phyloP scores from a whole-genome alignment of 345 rosid genomes.

The Aquilaria yunnanensis region DNA sequence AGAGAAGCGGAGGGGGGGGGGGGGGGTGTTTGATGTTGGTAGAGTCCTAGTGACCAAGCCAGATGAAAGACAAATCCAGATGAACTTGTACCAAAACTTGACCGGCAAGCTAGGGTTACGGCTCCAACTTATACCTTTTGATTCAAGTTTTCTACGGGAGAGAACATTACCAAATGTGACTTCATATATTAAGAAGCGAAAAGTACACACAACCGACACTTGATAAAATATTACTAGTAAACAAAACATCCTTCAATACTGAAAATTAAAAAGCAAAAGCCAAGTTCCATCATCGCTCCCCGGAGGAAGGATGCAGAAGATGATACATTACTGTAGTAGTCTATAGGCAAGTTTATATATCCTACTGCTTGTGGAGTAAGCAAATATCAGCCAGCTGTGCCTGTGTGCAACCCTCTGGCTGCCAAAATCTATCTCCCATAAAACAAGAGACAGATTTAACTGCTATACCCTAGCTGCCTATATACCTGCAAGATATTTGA shows the following conservation, averaged over 20 bases:
- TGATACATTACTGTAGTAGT: neutral
- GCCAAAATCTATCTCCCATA: constrained; percentile 12
- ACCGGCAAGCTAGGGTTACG: neutral
- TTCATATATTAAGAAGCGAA: neutral
- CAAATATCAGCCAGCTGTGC: constrained; percentile 14
- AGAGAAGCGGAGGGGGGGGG: no score
- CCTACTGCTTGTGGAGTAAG: constrained; percentile 14
- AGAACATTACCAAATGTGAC: neutral
- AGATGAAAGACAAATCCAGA: neutral
- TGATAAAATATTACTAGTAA: neutral
- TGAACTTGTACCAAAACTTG: neutral
- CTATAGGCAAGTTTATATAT: neutral
- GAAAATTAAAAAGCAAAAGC: constrained; percentile 5
- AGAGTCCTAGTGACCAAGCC: neutral
- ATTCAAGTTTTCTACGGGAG: neutral
- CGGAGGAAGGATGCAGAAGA: constrained; percentile 2
- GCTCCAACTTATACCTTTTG: neutral
- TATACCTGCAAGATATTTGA: constrained; percentile 24
- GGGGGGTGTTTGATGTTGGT: neutral
- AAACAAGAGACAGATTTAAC: constrained; percentile 17
- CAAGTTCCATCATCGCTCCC: constrained; percentile 9
- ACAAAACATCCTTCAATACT: constrained; percentile 3
- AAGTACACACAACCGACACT: neutral
- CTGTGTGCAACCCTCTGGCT: constrained; percentile 11
- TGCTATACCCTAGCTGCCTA: constrained; percentile 18